phyloP scores from a whole-genome alignment of 2,329 filamentous ascomycete species.

The Fusarium annulatum region DNA sequence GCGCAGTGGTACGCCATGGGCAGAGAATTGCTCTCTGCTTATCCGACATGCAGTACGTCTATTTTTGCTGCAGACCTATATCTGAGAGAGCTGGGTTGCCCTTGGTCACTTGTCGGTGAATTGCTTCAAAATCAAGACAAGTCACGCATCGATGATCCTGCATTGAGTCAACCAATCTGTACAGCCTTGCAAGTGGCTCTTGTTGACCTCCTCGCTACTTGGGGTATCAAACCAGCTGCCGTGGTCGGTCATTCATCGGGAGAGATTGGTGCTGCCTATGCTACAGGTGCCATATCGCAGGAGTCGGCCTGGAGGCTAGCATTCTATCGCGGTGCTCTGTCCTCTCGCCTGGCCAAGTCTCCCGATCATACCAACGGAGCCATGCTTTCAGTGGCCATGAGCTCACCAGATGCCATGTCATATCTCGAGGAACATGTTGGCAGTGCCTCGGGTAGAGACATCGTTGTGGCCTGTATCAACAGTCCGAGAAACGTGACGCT shows the following conservation, averaged over 20 bases:
- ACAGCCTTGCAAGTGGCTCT: conserved; percentile 65
- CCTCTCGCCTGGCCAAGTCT: not conserved
- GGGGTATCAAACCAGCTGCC: conserved; percentile 44
- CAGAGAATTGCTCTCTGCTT: conserved; percentile 1
- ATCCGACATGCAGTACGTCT: not conserved
- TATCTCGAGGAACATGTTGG: conserved; percentile 25
- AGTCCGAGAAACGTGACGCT: conserved; percentile 26
- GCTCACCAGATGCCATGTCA: conserved; percentile 31
- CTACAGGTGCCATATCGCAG: conserved; percentile 44
- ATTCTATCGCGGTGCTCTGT: conserved; percentile 49
- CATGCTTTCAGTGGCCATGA: conserved; percentile 51
- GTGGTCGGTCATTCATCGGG: conserved; percentile 55
- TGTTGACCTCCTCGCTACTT: conserved; percentile 50
- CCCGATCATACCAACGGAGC: conserved; percentile 26
- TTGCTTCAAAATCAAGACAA: not conserved
- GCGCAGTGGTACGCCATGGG: conserved; percentile 28
- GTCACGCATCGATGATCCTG: conserved; percentile 45
- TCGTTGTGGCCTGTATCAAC: conserved; percentile 30
- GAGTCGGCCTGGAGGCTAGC: conserved; percentile 49
- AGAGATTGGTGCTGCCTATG: conserved; percentile 56
- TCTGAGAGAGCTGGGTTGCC: not conserved
- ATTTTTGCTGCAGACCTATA: conserved; percentile 6
- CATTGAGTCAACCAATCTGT: conserved; percentile 62
- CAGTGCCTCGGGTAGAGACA: not conserved
- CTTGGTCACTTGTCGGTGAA: conserved; percentile 3